Evolutionary conservation across 495 filamentous ascomycete genomes (phyloP).

Genomic region (Lasiosphaeriaceae sp.): DNA sequence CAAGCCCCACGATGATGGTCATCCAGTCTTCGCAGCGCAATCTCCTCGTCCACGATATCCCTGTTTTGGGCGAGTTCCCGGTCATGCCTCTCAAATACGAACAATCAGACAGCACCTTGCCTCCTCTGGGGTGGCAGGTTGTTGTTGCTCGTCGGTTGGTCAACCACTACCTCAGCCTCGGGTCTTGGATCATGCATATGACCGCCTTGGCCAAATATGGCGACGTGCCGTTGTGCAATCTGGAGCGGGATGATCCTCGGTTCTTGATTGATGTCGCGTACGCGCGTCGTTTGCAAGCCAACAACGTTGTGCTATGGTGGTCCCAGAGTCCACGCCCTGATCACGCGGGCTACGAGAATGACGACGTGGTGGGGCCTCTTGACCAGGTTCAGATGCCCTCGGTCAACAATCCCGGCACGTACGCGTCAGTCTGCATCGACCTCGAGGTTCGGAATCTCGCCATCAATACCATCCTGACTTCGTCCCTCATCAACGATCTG

Average conservation of each 20-base stretch:
- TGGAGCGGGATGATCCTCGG: conserved; percentile 88
- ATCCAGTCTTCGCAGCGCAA: conserved; percentile 85
- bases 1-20: conserved; percentile 72
- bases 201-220: conserved; percentile 85
- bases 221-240: conserved; percentile 89
- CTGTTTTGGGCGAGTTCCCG: conserved; percentile 80
- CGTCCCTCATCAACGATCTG: conserved; percentile 94
- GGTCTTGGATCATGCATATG: conserved; percentile 87
- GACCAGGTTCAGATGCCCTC: conserved; percentile 93
- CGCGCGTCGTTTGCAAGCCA: conserved; percentile 81
- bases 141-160: conserved; percentile 85
- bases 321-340: conserved; percentile 80
- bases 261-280: conserved; percentile 96
- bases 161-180: conserved; percentile 83
- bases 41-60: conserved; percentile 77
- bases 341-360: conserved; percentile 92
- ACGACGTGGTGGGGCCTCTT: conserved; percentile 77
- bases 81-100: conserved; percentile 77
- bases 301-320: conserved; percentile 98
- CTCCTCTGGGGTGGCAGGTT: conserved; percentile 88
- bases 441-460: conserved; percentile 89
- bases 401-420: conserved; percentile 87
- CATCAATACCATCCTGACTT: conserved; percentile 97
- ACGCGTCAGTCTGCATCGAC: conserved; percentile 95
- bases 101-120: conserved; percentile 76